Conservation (phyloP, 306 rosid genomes). For the Trifolium repens region DNA sequence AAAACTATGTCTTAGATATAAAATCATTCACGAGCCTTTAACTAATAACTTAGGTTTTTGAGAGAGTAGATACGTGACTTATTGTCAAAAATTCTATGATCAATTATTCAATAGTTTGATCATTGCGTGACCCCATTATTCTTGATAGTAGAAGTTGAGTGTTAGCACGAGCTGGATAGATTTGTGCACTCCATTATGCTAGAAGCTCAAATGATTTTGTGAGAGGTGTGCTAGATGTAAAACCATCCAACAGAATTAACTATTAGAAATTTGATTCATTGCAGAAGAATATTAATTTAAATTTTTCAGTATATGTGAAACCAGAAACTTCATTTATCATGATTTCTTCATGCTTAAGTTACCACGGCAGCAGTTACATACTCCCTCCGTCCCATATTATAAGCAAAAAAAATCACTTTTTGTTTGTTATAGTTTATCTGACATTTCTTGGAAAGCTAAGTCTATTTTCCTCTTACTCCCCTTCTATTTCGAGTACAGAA, state of each 20-base stretch:
- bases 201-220: not conserved
- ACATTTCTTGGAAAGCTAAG: constrained; percentile 14
- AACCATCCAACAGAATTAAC: not conserved
- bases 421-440: constrained; percentile 14
- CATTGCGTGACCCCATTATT: not conserved
- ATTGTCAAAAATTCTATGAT: not conserved
- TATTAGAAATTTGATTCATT: not conserved
- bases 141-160: not conserved
- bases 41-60: not conserved
- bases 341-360: constrained; percentile 10
- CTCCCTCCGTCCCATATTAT: too few relatives aligned
- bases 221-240: not conserved
- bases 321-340: constrained; percentile 1
- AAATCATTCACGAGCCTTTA: not conserved
- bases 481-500: constrained; percentile 61
- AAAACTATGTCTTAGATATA: constrained; percentile 20
- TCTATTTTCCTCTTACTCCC: constrained; percentile 32
- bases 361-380: constrained; percentile 3
- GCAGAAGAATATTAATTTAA: constrained; percentile 7
- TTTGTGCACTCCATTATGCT: not conserved
- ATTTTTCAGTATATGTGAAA: constrained; percentile 9
- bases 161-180: not conserved
- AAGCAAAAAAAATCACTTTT: too few relatives aligned
- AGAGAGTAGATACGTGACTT: not conserved
- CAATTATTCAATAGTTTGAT: constrained; percentile 1